Conservation (phyloP, 2,329 filamentous ascomycete genomes). For the Didymella exigua region DNA sequence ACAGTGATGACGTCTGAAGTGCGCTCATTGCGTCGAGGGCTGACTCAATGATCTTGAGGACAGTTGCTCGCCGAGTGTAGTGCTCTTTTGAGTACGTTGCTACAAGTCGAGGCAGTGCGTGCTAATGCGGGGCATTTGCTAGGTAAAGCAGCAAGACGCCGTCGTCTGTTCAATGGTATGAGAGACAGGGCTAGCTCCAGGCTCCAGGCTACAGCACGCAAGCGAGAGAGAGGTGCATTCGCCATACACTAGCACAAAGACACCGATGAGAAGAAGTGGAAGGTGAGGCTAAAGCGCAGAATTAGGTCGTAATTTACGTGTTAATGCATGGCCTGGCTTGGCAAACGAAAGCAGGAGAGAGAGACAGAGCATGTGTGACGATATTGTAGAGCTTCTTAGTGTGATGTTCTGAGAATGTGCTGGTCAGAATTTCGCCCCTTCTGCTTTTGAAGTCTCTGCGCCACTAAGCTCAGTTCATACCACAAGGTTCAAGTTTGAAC, state of each 20-base stretch:
- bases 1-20: neutral
- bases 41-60: neutral
- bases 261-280: neutral
- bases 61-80: neutral
- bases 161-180: neutral
- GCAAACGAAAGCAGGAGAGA: neutral
- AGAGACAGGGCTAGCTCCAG: neutral
- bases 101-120: neutral
- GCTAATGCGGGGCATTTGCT: neutral
- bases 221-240: neutral
- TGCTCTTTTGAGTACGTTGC: neutral
- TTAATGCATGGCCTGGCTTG: neutral
- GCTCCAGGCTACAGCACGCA: neutral
- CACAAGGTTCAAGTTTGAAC: too few relatives aligned
- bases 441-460: neutral
- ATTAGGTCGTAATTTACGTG: neutral
- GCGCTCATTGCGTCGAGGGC: neutral
- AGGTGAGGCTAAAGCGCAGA: neutral
- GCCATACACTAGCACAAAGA: neutral
- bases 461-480: neutral
- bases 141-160: slow-evolving; percentile 18
- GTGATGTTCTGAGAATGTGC: neutral
- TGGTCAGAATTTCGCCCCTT: neutral
- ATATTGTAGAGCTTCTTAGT: neutral
- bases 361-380: neutral